Evolutionary conservation across 768 basidiomycete species (phyloP), one percentile per base, ranked within the genome.

Genomic region (Tulasnella sp.): DNA sequence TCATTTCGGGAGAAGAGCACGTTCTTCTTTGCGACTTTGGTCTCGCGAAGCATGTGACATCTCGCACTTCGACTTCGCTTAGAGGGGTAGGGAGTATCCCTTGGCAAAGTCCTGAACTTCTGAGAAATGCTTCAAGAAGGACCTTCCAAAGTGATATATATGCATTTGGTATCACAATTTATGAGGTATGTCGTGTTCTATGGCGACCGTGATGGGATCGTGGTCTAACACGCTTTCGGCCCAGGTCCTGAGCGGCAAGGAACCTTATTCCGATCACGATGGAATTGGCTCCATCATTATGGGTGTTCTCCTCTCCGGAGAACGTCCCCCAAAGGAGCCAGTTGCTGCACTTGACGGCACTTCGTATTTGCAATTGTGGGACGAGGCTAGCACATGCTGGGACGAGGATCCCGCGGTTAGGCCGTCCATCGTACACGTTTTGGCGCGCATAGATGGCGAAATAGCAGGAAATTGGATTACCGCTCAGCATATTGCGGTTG

Each of bases 21-120:
- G 40, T n/a, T 16, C 71, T 73, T 3, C 4, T 73, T 16, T 73
- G 71, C 71, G 71, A 73, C 71, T 73, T 73, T 73, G 71, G 71
- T 3, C 71, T 73, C 18, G 34, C 71, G 2, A 36, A 42, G 16
- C 40, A 36, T 18, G 40, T 36, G 2, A 6, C 71, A 3, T 36
- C 40, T 1, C 42, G 40, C 34, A 73, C 71, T 8, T 38, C 36
- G 4, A 36, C 71, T 4, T 3, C 71, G 21, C 4, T 73, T 9
- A n/a, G 40, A 36, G 36, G 40, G 19, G 34, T 18, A 4, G 71
- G 71, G 14, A 73, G 5, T 5, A 3, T 36, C 34, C 71, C 9
- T n/a, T 73, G 71, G 71, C 71, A 73, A 73, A 73, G 71, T 34
- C 71, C 71, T 8, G 71, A 73, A 19, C 18, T 73, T 8, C 36